Conservation (phyloP, 495 filamentous ascomycete genomes). For the Emericellopsis terricola region DNA sequence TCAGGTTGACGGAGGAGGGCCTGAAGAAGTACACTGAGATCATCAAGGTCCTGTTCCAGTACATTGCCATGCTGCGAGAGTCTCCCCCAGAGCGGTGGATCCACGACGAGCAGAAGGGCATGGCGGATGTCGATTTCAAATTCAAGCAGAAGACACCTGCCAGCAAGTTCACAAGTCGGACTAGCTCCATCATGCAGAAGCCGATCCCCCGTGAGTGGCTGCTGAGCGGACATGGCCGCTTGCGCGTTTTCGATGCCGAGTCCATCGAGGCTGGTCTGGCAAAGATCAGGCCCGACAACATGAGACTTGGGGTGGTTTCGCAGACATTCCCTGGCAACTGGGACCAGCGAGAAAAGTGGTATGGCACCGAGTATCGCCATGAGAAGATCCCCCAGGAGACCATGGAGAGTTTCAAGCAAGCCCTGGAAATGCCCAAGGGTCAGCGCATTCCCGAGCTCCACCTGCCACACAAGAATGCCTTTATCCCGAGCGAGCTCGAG, state of each 20-base stretch:
- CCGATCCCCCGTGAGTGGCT: conserved; percentile 72
- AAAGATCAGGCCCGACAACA: conserved; percentile 75
- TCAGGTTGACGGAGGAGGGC: conserved; percentile 65
- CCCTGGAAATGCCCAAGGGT: conserved; percentile 34
- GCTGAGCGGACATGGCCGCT: conserved; percentile 48
- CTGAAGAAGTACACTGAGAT: conserved; percentile 73
- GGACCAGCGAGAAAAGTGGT: conserved; percentile 90
- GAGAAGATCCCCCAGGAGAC: conserved; percentile 70
- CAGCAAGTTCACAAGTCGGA: conserved; percentile 66
- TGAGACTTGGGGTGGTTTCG: conserved; percentile 63
- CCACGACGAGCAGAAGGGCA: conserved; percentile 71
- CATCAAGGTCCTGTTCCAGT: conserved; percentile 79
- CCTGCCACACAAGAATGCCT: conserved; percentile 86
- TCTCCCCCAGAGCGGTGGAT: conserved; percentile 80
- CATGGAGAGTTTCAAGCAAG: conserved; percentile 45
- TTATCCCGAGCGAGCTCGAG: conserved; percentile 83
- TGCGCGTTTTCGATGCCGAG: conserved; percentile 62
- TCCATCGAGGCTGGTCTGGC: conserved; percentile 57
- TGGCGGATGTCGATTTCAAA: conserved; percentile 83
- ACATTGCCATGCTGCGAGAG: conserved; percentile 74
- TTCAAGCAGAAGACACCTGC: conserved; percentile 88
- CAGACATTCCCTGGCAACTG: conserved; percentile 70
- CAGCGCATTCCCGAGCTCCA: conserved; percentile 55
- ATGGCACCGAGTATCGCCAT: conserved; percentile 81
- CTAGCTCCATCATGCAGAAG: conserved; percentile 78